Conservation (phyloP, 495 filamentous ascomycete genomes). For the Penicillium ucsense region DNA sequence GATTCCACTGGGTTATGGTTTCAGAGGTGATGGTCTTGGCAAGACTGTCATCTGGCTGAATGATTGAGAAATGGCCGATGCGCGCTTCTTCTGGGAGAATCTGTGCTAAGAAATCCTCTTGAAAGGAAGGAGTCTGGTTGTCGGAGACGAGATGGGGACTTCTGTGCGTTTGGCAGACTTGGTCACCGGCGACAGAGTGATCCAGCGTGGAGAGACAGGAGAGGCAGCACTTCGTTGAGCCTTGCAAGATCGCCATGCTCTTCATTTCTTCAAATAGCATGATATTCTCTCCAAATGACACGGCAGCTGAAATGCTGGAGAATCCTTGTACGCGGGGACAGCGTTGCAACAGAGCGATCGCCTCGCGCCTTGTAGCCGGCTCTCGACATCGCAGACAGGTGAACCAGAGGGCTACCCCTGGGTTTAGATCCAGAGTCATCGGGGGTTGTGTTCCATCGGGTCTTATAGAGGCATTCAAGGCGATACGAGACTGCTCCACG, state of each 20-base stretch:
- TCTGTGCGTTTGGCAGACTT: no score
- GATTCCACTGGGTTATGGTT: constrained; percentile 9
- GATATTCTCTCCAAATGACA: constrained; percentile 6
- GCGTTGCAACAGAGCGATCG: constrained; percentile 14
- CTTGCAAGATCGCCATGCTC: not conserved
- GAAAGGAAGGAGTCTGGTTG: no score
- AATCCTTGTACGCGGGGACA: constrained; percentile 19
- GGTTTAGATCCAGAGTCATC: constrained; percentile 22
- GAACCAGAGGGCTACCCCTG: constrained; percentile 18
- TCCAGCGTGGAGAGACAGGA: no score
- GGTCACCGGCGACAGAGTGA: no score
- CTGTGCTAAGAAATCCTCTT: not conserved
- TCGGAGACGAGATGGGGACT: no score
- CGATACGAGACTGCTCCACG: constrained; percentile 17
- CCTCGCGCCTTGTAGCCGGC: constrained; percentile 13
- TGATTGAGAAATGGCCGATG: constrained; percentile 7
- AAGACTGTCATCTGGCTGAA: constrained; percentile 7
- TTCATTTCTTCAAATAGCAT: constrained; percentile 17
- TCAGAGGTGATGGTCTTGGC: constrained; percentile 4
- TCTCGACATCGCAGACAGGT: constrained; percentile 22
- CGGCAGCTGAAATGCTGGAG: constrained; percentile 9
- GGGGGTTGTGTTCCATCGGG: constrained; percentile 17
- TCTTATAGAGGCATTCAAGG: constrained; percentile 5
- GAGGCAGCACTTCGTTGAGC: no score
- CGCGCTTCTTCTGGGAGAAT: constrained; percentile 13